phyloP scores from a whole-genome alignment of 2,329 filamentous ascomycete species.

The Cytospora piceae region DNA sequence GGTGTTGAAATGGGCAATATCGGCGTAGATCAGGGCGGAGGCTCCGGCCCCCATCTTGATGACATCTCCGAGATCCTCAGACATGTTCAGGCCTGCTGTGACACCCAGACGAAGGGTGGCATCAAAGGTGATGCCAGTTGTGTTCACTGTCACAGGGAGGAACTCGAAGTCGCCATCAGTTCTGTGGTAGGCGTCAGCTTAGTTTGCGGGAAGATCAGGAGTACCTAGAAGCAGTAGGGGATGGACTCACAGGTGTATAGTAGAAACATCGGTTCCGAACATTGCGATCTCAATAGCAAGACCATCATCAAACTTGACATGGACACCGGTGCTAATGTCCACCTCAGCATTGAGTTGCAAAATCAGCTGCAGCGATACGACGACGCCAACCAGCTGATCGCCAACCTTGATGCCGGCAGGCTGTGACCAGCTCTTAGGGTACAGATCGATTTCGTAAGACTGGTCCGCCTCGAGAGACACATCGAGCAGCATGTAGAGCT shows the following conservation, averaged over 20 bases:
- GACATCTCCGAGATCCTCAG: slow-evolving; percentile 32
- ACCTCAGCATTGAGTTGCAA: slow-evolving; percentile 51
- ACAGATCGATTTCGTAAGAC: slow-evolving; percentile 55
- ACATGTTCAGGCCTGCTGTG: slow-evolving; percentile 45
- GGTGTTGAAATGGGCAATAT: slow-evolving; percentile 58
- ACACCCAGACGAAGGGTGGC: slow-evolving; percentile 53
- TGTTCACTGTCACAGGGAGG: slow-evolving; percentile 55
- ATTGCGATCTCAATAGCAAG: slow-evolving; percentile 52
- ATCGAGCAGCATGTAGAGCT: slow-evolving; percentile 55
- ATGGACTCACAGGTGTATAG: slow-evolving; percentile 52
- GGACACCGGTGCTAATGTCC: slow-evolving; percentile 57
- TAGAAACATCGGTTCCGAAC: slow-evolving; percentile 53
- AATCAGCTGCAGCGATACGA: slow-evolving; percentile 57
- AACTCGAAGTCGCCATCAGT: slow-evolving; percentile 60
- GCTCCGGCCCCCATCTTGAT: slow-evolving; percentile 40
- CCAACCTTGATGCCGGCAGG: slow-evolving; percentile 47
- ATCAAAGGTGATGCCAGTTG: slow-evolving; percentile 46
- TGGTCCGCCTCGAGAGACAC: slow-evolving; percentile 46
- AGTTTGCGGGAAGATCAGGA: background rate
- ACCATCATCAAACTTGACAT: slow-evolving; percentile 57
- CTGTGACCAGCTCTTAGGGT: slow-evolving; percentile 45
- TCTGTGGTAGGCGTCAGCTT: slow-evolving; percentile 36
- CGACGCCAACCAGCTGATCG: slow-evolving; percentile 49
- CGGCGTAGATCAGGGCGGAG: slow-evolving; percentile 45
- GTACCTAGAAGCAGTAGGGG: background rate